Evolutionary conservation across 768 basidiomycete species (phyloP).

Genomic region (Xerocomus spinulosus): DNA sequence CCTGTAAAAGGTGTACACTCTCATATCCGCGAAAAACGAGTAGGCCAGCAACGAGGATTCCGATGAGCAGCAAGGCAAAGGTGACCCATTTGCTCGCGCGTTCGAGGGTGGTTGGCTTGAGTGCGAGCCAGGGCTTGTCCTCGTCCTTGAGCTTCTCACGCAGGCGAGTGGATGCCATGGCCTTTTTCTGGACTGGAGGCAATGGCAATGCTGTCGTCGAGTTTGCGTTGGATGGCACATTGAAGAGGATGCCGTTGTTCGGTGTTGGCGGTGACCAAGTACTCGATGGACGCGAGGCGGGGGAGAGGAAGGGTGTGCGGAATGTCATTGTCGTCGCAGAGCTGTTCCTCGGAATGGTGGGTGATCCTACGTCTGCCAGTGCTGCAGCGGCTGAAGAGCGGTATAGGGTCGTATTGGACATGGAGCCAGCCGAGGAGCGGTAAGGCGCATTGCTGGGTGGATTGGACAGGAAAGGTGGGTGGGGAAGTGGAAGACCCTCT

Average conservation of each 20-base stretch:
- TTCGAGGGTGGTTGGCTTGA: slow-evolving; percentile 28
- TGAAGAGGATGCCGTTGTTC: slow-evolving; percentile 19
- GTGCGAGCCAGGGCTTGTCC: slow-evolving; percentile 45
- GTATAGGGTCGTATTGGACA: slow-evolving; percentile 28
- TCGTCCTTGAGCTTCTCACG: slow-evolving; percentile 45
- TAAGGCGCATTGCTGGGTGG: slow-evolving; percentile 38
- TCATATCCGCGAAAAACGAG: slow-evolving; percentile 45
- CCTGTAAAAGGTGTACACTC: slow-evolving; percentile 34
- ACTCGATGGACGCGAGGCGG: slow-evolving; percentile 59
- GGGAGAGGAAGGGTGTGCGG: slow-evolving; percentile 66
- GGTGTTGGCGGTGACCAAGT: slow-evolving; percentile 59
- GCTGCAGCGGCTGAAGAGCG: slow-evolving; percentile 23
- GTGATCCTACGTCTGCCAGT: slow-evolving; percentile 8
- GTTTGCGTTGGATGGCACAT: slow-evolving; percentile 27
- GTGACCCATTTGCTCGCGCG: slow-evolving; percentile 47
- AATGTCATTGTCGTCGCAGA: slow-evolving; percentile 45
- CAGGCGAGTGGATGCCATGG: slow-evolving; percentile 45
- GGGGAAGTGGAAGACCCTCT: slow-evolving; percentile 36
- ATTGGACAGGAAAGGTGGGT: slow-evolving; percentile 43
- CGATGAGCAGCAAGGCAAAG: slow-evolving; percentile 38
- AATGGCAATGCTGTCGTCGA: slow-evolving; percentile 34
- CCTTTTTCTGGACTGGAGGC: slow-evolving; percentile 37
- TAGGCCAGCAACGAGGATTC: slow-evolving; percentile 37
- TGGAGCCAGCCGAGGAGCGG: slow-evolving; percentile 25
- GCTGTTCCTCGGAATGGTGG: slow-evolving; percentile 36